These are phyloP conservation scores for Sequoia sempervirens DNA, from an alignment of 75 land plant genomes.

Conservation along the genomic window DNA sequence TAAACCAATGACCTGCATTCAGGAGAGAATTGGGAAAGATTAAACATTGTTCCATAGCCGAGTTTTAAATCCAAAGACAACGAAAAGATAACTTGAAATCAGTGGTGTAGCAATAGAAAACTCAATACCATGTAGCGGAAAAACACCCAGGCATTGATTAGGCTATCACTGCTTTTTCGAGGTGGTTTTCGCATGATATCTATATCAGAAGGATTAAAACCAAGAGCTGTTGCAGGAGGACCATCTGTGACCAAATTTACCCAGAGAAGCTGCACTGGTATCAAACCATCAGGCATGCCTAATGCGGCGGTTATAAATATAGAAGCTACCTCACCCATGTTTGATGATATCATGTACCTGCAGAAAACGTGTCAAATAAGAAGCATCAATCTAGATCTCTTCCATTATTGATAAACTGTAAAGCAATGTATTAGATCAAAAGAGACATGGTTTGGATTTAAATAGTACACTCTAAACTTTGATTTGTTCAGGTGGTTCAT, in stretches of 20 bases:
- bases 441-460: too few species aligned
- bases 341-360: constrained; percentile 98
- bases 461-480: too few species aligned
- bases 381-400: background rate
- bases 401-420: too few species aligned
- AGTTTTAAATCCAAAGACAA: background rate
- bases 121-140: constrained; percentile 77
- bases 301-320: constrained; percentile 91
- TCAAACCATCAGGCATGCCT: constrained; percentile 88
- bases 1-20: constrained; percentile 72
- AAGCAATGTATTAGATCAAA: background rate
- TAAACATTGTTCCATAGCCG: background rate
- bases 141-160: constrained; percentile 79
- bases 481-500: too few species aligned
- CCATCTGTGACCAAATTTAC: constrained; percentile 97
- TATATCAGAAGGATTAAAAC: constrained; percentile 86
- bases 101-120: background rate
- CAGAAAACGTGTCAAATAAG: background rate
- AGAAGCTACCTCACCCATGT: constrained; percentile 86
- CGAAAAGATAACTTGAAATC: background rate
- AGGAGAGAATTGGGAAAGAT: background rate
- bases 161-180: constrained; percentile 68
- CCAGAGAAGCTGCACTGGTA: constrained; percentile 95
- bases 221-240: constrained; percentile 96
- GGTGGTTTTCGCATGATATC: constrained; percentile 89